A percentile compares a stretch with the other conserved stretches of the same genome.
Evolutionary conservation across 257 asterid genomes (phyloP).

Genomic region (Fraxinus americana): DNA sequence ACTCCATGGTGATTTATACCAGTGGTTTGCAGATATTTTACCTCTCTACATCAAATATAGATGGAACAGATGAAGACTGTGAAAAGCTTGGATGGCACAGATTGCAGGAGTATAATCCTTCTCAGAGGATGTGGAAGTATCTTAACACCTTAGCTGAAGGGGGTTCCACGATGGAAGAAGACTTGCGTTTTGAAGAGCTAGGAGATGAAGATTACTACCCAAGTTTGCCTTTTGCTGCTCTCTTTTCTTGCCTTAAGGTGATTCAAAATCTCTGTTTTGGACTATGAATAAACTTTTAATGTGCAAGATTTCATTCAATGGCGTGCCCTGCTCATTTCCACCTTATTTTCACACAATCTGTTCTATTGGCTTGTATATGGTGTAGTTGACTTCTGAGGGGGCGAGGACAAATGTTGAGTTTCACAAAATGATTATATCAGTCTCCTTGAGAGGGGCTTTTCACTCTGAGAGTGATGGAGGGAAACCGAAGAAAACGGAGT

Average conservation of each 20-base stretch:
- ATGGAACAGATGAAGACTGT: slow-evolving; percentile 73
- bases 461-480: background rate
- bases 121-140: slow-evolving; percentile 74
- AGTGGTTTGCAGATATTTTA: slow-evolving; percentile 89
- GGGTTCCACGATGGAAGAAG: slow-evolving; percentile 49
- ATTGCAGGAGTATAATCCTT: slow-evolving; percentile 67
- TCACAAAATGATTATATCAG: background rate
- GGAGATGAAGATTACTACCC: slow-evolving; percentile 87
- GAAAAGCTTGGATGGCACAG: slow-evolving; percentile 82
- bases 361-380: background rate
- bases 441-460: slow-evolving; percentile 2
- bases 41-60: slow-evolving; percentile 65
- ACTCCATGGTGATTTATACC: slow-evolving; percentile 35
- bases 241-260: slow-evolving; percentile 93
- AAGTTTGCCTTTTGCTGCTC: slow-evolving; percentile 94
- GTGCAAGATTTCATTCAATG: slow-evolving; percentile 16
- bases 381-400: background rate
- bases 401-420: background rate
- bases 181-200: slow-evolving; percentile 66
- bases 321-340: slow-evolving; percentile 8
- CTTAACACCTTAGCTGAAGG: slow-evolving; percentile 57
- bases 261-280: slow-evolving; percentile 12
- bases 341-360: background rate
- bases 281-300: slow-evolving; percentile 14
- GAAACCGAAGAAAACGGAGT: background rate